A percentile compares a stretch with the other conserved stretches of the same genome.
Evolutionary conservation across 768 basidiomycete species (phyloP).

Genomic region (Leucocoprinus birnbaumii): DNA sequence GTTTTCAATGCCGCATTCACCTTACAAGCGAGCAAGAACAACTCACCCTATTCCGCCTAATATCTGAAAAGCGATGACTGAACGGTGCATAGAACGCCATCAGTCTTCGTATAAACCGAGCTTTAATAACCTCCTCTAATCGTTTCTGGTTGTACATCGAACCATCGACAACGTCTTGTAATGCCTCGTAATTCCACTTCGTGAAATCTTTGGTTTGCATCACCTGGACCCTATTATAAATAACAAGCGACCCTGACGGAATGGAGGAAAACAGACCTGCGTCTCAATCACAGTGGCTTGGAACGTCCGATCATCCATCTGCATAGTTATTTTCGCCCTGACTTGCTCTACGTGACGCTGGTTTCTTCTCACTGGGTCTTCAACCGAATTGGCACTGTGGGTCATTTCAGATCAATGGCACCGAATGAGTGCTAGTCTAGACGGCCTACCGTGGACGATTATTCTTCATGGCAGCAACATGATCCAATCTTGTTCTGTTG

Average conservation of each 20-base stretch:
- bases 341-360: conserved; percentile 90
- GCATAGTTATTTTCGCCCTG: conserved; percentile 86
- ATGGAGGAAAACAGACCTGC: conserved; percentile 48
- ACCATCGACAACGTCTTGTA: conserved; percentile 89
- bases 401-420: no score
- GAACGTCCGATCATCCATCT: conserved; percentile 94
- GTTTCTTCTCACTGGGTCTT: conserved; percentile 83
- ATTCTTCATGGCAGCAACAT: conserved; percentile 44
- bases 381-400: conserved; percentile 70
- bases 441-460: conserved; percentile 59
- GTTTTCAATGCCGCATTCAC: neutral
- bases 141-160: conserved; percentile 88
- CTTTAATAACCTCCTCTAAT: conserved; percentile 92
- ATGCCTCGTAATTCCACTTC: conserved; percentile 90
- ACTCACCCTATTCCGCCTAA: conserved; percentile 63
- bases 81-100: conserved; percentile 94
- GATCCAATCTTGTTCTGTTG: conserved; percentile 73
- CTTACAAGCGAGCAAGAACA: neutral
- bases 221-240: conserved; percentile 49
- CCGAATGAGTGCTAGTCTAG: neutral
- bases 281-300: conserved; percentile 83
- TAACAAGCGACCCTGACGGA: no score
- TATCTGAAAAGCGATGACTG: conserved; percentile 81
- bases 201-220: conserved; percentile 84
- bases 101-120: conserved; percentile 85